Base-by-base conservation (phyloP, 345 rosid species). In the Eucalyptus curtisii region DNA sequence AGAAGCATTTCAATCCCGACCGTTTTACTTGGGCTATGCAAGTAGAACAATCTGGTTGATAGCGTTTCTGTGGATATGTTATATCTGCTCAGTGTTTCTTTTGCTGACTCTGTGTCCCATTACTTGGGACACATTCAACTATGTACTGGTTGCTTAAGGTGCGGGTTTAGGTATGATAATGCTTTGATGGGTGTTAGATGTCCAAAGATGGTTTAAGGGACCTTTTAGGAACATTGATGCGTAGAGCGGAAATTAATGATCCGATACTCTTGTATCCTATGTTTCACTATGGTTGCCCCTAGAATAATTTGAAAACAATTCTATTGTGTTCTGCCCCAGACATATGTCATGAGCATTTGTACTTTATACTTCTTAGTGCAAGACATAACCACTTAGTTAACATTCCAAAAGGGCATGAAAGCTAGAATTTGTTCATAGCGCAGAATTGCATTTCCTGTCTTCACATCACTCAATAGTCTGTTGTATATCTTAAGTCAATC, bases 171-270 rank as follows among this genome's bases (percentile, higher is more conserved):
- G 93, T 52, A 37, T 91, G 86, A 90, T 93, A 82, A 92, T 93
- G 95, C 91, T 94, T 22, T 95, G 97, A 95, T 92, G 95, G 96
- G 53, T 88, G 12, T 25, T 93, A 68, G 94, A 93, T 89, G 95
- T 95, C 8, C 93, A 93, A 87, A 93, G 88, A 91, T 92, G 94
- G 95, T 94, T 95, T 86, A 92, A 92, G 86, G 97, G 95, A 61
- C 97, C 96, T 80, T 94, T 93, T 49, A 90, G 94, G 89, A 94
- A 93, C 90, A 93, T 94, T 66, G 93, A 93, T 66, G 49, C 84
- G 27, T 91, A 80, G 8, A 92, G 93, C 17, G 91, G 71, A 17
- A 90, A 91, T 40, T 90, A 87, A 44, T 90, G 89, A 52, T 31
- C 25, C 13, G 45, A 71, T 71, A 27, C 27, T 37, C 45, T 25